Evolutionary conservation across 2,329 filamentous ascomycete species (phyloP), one percentile per base, ranked within the genome.

Genomic region (Claviceps monticola): DNA sequence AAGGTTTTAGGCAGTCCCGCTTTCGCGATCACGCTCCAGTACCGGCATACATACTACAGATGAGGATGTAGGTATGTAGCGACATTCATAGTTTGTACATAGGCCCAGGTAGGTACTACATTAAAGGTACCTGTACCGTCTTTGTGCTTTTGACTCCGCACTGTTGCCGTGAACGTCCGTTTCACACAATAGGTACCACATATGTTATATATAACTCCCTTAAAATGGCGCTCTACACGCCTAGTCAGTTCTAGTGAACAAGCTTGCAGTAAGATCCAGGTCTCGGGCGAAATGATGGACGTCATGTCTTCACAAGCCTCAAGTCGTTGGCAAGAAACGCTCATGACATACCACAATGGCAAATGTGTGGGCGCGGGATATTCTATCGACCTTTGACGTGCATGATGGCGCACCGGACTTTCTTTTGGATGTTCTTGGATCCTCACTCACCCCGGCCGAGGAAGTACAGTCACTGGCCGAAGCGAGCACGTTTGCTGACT

Each of bases 381-480:
- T 54, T 11, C 34, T 54, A n/a, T 54, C 52, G n/a, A 56, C 60
- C 13, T 71, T 70, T 52, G 62, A 70, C 49, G 61, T 66, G 9
- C 53, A 58, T 46, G 57, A 62, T 38, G 61, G 65, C 7, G 57
- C 58, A 45, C 56, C 56, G 36, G 59, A 62, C 19, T 68, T 66
- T 50, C 57, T 71, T 17, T 56, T 59, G 43, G 57, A 62, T 49
- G 50, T 68, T 39, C 53, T 69, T 39, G 58, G 63, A 26, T 60
- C 60, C 5, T 39, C 55, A 16, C 51, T 50, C 19, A 58, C 59
- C n/a, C 55, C 65, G n/a, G 44, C 29, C 5, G 49, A 56, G 16
- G 64, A 70, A 48, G 53, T 54, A n/a, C 51, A 60, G 50, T 23
- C 51, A 38, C 58, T 69, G 36, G 55, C 64, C 26, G 53, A 62